Evolutionary conservation across 345 rosid genomes (phyloP).

Genomic region (Alliaria petiolata): DNA sequence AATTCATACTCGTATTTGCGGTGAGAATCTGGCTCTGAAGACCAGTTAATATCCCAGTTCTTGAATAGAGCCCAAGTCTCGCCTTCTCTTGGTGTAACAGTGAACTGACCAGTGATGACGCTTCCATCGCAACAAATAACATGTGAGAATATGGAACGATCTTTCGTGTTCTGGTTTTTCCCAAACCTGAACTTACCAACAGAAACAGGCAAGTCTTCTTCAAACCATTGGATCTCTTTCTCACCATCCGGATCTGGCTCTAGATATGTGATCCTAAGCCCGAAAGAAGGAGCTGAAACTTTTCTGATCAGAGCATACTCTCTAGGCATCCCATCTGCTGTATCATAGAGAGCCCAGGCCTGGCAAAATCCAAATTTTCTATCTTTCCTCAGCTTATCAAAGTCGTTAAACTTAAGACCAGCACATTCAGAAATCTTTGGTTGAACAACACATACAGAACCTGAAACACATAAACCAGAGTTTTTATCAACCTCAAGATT

Average conservation of each 20-base stretch:
- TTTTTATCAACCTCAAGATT: too few species aligned
- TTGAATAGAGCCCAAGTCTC: conserved; percentile 77
- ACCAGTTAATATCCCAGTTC: conserved; percentile 59
- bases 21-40: conserved; percentile 32
- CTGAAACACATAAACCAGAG: too few species aligned
- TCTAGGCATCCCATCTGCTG: conserved; percentile 63
- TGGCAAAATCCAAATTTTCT: conserved; percentile 48
- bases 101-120: background rate
- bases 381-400: conserved; percentile 40
- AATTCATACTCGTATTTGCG: conserved; percentile 50
- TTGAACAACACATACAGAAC: too few species aligned
- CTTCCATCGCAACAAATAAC: background rate
- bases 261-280: conserved; percentile 53
- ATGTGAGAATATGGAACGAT: background rate
- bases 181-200: background rate
- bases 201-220: conserved; percentile 33
- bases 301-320: conserved; percentile 56
- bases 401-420: conserved; percentile 28
- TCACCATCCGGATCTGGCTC: conserved; percentile 51
- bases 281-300: conserved; percentile 39
- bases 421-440: background rate
- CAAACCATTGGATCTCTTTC: conserved; percentile 42
- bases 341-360: conserved; percentile 59
- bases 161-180: background rate
- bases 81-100: conserved; percentile 39